Evolutionary conservation across 495 filamentous ascomycete species (phyloP).

Genomic region (Physcia stellaris): DNA sequence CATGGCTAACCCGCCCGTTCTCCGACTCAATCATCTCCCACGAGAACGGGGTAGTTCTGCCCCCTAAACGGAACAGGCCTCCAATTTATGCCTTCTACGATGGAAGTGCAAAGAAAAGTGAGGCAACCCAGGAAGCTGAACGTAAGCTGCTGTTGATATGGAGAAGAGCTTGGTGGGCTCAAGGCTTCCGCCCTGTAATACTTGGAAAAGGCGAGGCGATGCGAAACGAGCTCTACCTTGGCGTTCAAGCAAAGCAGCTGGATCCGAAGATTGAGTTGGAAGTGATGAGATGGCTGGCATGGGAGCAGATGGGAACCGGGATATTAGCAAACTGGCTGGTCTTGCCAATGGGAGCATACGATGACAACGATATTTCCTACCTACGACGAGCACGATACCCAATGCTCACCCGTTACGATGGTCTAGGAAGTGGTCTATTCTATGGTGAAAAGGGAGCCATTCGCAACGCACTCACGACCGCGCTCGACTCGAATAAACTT

Average conservation of each 20-base stretch:
- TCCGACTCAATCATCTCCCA: constrained; percentile 75
- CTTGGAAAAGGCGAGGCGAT: constrained; percentile 70
- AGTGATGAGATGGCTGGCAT: constrained; percentile 77
- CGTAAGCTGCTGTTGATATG: constrained; percentile 70
- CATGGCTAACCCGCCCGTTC: constrained; percentile 83
- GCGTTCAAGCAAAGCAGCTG: constrained; percentile 44
- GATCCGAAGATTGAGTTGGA: constrained; percentile 49
- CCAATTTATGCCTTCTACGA: constrained; percentile 94
- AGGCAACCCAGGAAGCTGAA: constrained; percentile 51
- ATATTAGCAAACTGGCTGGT: constrained; percentile 65
- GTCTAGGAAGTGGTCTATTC: constrained; percentile 57
- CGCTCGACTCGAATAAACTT: constrained; percentile 38
- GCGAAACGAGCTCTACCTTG: constrained; percentile 67
- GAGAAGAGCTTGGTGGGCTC: constrained; percentile 87
- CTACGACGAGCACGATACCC: constrained; percentile 63
- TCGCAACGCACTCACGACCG: constrained; percentile 50
- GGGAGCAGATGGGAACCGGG: constrained; percentile 85
- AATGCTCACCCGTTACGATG: constrained; percentile 60
- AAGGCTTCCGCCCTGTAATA: constrained; percentile 79
- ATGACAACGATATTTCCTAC: constrained; percentile 56
- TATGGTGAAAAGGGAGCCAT: constrained; percentile 54
- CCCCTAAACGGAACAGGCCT: constrained; percentile 55
- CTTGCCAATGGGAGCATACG: constrained; percentile 71
- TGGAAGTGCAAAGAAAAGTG: constrained; percentile 41
- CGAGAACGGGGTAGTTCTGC: constrained; percentile 75